Conservation (phyloP, 1,284 basidiomycete species). For the Ustilago trichophora region DNA sequence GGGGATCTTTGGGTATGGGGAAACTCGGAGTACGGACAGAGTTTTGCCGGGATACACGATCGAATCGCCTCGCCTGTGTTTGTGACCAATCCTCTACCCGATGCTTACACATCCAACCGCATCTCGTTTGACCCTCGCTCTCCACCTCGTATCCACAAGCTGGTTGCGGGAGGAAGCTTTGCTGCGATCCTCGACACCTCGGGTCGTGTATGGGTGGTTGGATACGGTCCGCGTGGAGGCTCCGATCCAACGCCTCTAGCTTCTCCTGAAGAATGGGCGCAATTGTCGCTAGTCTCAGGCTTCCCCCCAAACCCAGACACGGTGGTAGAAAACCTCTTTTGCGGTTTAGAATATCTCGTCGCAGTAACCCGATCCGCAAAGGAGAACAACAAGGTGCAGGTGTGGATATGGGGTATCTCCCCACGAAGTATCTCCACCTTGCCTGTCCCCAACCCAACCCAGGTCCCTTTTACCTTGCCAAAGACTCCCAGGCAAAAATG, state of each 20-base stretch:
- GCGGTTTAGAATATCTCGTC: slow-evolving; percentile 30
- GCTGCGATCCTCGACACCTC: slow-evolving; percentile 25
- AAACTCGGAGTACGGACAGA: slow-evolving; percentile 57
- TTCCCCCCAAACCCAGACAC: too few species aligned
- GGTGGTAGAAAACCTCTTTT: slow-evolving; percentile 6
- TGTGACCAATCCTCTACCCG: slow-evolving; percentile 8
- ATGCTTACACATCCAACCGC: slow-evolving; percentile 5
- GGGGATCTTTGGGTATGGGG: slow-evolving; percentile 51
- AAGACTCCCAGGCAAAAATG: slow-evolving; percentile 14
- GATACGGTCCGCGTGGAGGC: slow-evolving; percentile 10
- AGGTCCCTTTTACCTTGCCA: slow-evolving; percentile 4
- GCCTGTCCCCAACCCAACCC: slow-evolving; percentile 1
- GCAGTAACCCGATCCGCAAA: slow-evolving; percentile 1
- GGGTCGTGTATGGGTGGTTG: slow-evolving; percentile 22
- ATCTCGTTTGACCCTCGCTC: too few species aligned
- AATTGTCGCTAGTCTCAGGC: neutral
- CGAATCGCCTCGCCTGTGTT: slow-evolving; percentile 7
- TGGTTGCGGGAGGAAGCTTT: slow-evolving; percentile 34
- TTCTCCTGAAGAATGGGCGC: neutral
- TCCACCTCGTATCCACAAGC: neutral
- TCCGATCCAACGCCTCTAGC: neutral
- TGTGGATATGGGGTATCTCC: slow-evolving; percentile 30
- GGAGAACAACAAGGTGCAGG: neutral
- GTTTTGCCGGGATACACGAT: slow-evolving; percentile 21
- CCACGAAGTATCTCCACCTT: slow-evolving; percentile 3